Evolutionary conservation across 306 rosid species (phyloP).

Genomic region (Castanea crenata): DNA sequence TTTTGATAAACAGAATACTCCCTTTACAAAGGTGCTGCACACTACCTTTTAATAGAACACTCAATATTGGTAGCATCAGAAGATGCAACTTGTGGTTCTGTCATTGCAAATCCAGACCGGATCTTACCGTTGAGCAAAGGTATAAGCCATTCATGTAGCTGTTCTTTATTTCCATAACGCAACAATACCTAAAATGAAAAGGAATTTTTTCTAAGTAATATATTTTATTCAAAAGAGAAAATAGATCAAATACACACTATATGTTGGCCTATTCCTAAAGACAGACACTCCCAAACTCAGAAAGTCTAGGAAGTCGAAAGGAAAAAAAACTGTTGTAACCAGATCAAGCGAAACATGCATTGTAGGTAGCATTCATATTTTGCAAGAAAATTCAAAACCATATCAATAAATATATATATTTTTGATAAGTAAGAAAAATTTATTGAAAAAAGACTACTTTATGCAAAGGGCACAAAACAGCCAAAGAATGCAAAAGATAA

Average conservation of each 20-base stretch:
- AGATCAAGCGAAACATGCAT: background rate
- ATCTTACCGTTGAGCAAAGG: constrained; percentile 95
- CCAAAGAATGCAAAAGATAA: too few species aligned
- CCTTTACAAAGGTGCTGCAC: constrained; percentile 10
- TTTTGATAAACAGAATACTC: too few species aligned
- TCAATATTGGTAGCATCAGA: constrained; percentile 95
- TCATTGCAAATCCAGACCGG: constrained; percentile 96
- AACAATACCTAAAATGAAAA: constrained; percentile 66
- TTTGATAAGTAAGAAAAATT: too few species aligned
- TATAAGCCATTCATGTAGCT: constrained; percentile 75
- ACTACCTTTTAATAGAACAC: constrained; percentile 80
- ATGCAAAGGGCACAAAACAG: too few species aligned
- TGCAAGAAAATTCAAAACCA: background rate
- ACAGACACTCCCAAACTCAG: too few species aligned
- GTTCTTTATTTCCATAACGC: constrained; percentile 83
- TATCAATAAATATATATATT: too few species aligned
- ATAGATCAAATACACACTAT: constrained; percentile 13
- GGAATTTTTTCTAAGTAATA: background rate
- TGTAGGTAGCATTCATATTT: background rate
- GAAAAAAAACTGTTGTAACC: background rate
- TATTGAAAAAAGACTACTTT: too few species aligned
- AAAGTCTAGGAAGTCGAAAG: too few species aligned
- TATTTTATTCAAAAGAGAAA: background rate
- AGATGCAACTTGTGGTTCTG: constrained; percentile 90
- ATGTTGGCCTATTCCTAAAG: too few species aligned